Conservation (phyloP, 1,284 basidiomycete species). For the Vanrija sp. region DNA sequence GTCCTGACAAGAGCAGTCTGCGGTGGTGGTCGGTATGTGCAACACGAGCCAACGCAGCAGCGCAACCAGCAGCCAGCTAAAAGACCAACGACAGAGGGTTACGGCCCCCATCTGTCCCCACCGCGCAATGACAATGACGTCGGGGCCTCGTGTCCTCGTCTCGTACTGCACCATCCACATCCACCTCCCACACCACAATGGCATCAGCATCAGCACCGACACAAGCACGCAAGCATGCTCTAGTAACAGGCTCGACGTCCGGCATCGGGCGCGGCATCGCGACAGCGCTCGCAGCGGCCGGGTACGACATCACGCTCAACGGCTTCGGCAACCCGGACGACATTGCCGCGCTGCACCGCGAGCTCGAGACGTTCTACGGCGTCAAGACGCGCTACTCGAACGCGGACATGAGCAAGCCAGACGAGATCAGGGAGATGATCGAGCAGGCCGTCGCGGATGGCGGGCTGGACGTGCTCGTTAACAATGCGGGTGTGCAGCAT, state of each 20-base stretch:
- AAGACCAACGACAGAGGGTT: too few species aligned
- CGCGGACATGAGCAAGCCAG: constrained; percentile 4
- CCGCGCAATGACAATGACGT: too few species aligned
- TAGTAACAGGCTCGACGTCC: constrained; percentile 69
- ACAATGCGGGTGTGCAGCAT: constrained; percentile 10
- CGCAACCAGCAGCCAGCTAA: too few species aligned
- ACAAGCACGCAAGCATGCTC: not conserved
- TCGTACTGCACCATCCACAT: too few species aligned
- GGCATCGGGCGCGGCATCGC: constrained; percentile 70
- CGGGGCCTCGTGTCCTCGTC: not conserved
- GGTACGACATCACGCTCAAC: constrained; percentile 84
- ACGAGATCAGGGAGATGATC: constrained; percentile 3
- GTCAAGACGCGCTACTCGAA: not conserved
- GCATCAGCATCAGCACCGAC: not conserved
- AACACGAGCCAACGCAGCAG: too few species aligned
- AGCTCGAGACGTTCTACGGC: not conserved
- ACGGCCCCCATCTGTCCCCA: too few species aligned
- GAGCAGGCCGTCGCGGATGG: not conserved
- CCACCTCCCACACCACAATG: too few species aligned
- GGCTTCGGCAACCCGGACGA: constrained; percentile 47
- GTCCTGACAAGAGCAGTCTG: too few species aligned
- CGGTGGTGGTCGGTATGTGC: too few species aligned
- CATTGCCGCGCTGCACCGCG: not conserved
- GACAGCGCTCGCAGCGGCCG: constrained; percentile 63
- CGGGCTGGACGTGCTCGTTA: constrained; percentile 10